Evolutionary conservation across 176 grass and related monocot genomes (phyloP).

Genomic region (Aegilops speltoides): DNA sequence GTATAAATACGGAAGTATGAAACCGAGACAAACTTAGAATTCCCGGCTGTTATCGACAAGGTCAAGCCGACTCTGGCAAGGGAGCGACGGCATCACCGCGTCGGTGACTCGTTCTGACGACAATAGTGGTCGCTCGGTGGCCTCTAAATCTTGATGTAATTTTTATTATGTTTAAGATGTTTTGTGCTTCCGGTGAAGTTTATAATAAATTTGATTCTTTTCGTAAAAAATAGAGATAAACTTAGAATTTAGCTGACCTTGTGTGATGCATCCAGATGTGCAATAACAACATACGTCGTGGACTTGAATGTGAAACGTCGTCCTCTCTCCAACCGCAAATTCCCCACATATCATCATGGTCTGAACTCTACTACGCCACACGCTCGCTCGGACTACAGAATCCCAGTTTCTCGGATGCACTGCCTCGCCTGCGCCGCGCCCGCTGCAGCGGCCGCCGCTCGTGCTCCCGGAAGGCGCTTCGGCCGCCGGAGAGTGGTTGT

Average conservation of each 20-base stretch:
- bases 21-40: background rate
- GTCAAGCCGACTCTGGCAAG: too few relatives aligned
- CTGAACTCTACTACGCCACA: slow-evolving; percentile 12
- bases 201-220: too few relatives aligned
- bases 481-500: slow-evolving; percentile 39
- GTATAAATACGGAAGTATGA: too few relatives aligned
- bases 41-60: too few relatives aligned
- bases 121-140: too few relatives aligned
- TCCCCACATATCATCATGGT: background rate
- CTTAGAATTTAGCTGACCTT: background rate
- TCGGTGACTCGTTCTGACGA: too few relatives aligned
- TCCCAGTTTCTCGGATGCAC: slow-evolving; percentile 31
- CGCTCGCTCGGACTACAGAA: background rate
- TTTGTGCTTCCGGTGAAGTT: too few relatives aligned
- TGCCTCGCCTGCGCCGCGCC: slow-evolving; percentile 35
- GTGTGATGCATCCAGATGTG: background rate
- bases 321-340: background rate
- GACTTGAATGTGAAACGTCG: background rate
- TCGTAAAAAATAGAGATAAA: background rate
- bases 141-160: too few relatives aligned
- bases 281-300: background rate
- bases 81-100: too few relatives aligned
- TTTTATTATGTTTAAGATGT: too few relatives aligned
- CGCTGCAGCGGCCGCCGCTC: slow-evolving; percentile 8
- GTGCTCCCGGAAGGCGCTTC: slow-evolving; percentile 20